Base-by-base conservation (phyloP, 768 basidiomycete genomes). In the Nidula microcarpa region DNA sequence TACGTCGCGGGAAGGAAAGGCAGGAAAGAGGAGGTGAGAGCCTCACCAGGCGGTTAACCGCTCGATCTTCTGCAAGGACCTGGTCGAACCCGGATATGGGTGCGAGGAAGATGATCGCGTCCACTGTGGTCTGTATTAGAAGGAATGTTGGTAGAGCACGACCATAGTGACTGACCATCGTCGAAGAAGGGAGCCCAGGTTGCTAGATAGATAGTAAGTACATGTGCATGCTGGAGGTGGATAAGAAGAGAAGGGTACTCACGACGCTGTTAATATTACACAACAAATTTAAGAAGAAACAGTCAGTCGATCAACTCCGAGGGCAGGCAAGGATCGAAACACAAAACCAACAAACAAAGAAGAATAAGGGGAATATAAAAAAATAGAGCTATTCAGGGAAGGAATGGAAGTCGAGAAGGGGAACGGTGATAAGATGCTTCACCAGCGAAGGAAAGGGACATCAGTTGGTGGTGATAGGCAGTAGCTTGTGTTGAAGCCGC, bases 81-180 rank as follows among this genome's bases (percentile, higher is more conserved):
- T 87, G 84, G 61, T 87, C 86, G 64, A 87, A 87, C 37, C 83
- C 84, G 18, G 84, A 84, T 67, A 90, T 84, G 16, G 87, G 87
- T 8, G 87, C 88, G 33, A 89, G 75, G 66, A 89, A 89, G 50
- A 89, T 86, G 58, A 89, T 87, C 30, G 87, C 88, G 54, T 89
- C 81, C 63, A 86, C 83, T 75, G 52, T 17, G 37, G 37, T 39
- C 8, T n/a, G 37, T 39, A n/a, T n/a, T n/a, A n/a, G n/a, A n/a
- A n/a, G n/a, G n/a, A n/a, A n/a, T n/a, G n/a, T n/a, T n/a, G n/a
- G n/a, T n/a, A 6, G 33, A 18, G 16, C 13, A 32, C 16, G 47
- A 14, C 45, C 51, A 39, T 53, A 34, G n/a, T 23, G 4, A 46
- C 69, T 33, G 36, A 74, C 73, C 75, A 60, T 86, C 81, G 55